Evolutionary conservation across 192 early-diverging fungal genomes (phyloP), one percentile per base, ranked within the genome.

Genomic region (Geranomyces michiganensis): DNA sequence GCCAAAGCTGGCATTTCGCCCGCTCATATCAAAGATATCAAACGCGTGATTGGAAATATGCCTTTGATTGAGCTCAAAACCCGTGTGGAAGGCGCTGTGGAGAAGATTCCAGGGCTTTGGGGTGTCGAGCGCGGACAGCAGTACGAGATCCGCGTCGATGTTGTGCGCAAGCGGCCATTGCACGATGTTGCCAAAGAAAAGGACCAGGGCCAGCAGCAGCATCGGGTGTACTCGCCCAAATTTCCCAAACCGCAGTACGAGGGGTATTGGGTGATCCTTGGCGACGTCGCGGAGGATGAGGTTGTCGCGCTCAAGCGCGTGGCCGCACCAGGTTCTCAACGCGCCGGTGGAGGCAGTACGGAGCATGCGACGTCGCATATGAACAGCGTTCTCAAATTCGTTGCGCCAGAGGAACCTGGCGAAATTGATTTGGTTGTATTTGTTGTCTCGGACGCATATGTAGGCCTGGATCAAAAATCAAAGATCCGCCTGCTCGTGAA

Each of bases 161-260:
- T 79, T 15, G 27, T n/a, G 14, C 77, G 82, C 19, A 43, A n/a
- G 45, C 67, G 73, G 21, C 59, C 59, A 19, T 68, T 36, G 33
- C 30, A 36, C 19, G 53, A 41, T 41, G 36, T 47, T 51, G 31
- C 53, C 0, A 12, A 48, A 7, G 29, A 60, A 3, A 29, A 44
- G n/a, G 30, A 27, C 1, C 26, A 41, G 14, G 36, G 36, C 36
- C 36, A 41, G 5, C 44, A 60, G 36, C 61, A 67, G n/a, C 68
- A 68, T 13, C 86, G 86, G 21, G 87, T 94, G n/a, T 81, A 91
- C 67, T 84, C 92, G 21, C 94, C 94, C 21, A 75, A 83, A 65
- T 99, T 97, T 72, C 92, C 94, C 19, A 97, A 97, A 72, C 80
- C 87, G 8, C 95, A 97, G 75, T 92, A 90, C 75, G 96, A 99